A percentile compares a stretch with the other conserved stretches of the same genome.
phyloP scores from a whole-genome alignment of 2,329 filamentous ascomycete genomes.

The Fusarium piperis region DNA sequence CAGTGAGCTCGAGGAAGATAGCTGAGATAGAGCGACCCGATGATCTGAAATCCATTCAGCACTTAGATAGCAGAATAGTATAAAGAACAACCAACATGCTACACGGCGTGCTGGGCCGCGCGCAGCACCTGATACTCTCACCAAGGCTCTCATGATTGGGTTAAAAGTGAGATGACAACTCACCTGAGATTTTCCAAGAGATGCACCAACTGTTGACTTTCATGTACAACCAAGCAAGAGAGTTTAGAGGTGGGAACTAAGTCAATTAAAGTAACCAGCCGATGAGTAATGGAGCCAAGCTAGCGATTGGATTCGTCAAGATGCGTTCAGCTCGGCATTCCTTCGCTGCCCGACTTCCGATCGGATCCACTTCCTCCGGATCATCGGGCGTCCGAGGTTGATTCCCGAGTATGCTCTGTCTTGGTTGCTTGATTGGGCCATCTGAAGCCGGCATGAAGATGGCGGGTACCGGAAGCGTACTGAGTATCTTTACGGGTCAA shows the following conservation, averaged over 20 bases:
- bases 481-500: background rate
- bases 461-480: background rate
- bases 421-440: background rate
- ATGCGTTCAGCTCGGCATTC: background rate
- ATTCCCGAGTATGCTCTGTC: background rate
- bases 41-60: slow-evolving; percentile 36
- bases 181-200: background rate
- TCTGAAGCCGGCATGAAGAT: background rate
- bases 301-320: background rate
- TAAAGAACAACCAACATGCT: slow-evolving; percentile 36
- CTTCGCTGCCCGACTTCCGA: slow-evolving; percentile 1
- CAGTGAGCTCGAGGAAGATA: background rate
- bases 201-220: background rate
- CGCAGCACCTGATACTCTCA: slow-evolving; percentile 10
- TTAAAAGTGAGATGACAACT: background rate
- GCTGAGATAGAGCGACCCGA: slow-evolving; percentile 1
- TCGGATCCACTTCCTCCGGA: slow-evolving; percentile 16
- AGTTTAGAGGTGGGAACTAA: background rate
- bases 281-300: background rate
- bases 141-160: slow-evolving; percentile 10
- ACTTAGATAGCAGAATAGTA: slow-evolving; percentile 24
- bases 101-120: slow-evolving; percentile 12
- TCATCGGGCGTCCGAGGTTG: slow-evolving; percentile 8
- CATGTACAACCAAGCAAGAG: background rate
- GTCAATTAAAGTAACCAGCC: background rate